Base-by-base conservation (phyloP, 2,329 filamentous ascomycete species). In the Aaosphaeria pasadenensis region DNA sequence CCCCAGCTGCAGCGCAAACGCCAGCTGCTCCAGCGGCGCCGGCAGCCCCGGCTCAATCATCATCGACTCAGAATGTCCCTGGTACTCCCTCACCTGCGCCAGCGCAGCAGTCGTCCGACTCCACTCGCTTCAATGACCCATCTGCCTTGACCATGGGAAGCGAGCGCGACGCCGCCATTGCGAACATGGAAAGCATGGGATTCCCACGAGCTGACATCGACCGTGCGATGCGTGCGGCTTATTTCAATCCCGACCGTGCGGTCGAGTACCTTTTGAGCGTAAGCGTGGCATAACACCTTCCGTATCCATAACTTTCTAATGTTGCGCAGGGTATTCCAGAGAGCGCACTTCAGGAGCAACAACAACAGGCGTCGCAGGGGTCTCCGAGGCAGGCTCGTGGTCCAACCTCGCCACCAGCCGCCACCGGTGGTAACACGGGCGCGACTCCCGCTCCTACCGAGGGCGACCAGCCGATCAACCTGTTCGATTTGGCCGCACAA, bases 171-270 rank as follows among this genome's bases (percentile, higher is more conserved):
- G 84, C 86, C 58, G 91, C 90, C 35, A 87, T 97, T 63, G 81
- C 87, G 43, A 90, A 91, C 68, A 96, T 99, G 91, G 91, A 96
- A 74, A 87, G 87, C 57, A 99, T 99, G 94, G 94, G 94, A 6
- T 99, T 99, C 60, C 84, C 89, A 64, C 83, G 91, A 64, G 77
- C 84, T 45, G 88, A 95, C 66, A 96, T 96, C 58, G 91, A 96
- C 60, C 84, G 87, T 42, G 94, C 94, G 44, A 94, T 99, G 87
- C 88, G 92, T 64, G 94, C 94, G 54, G 94, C 94, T 11, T 99
- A 89, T 73, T 95, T 88, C 80, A 99, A 99, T 75, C 91, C 92
- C 11, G 92, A 97, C 71, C 90, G 94, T 62, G 94, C 94, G 46
- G 92, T 99, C 48, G 94, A 99, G 71, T 99, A 99, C 66, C 83